Evolutionary conservation across 2,329 filamentous ascomycete genomes (phyloP), one percentile per base, ranked within the genome.

Genomic region (Hirsutella rhossiliensis): DNA sequence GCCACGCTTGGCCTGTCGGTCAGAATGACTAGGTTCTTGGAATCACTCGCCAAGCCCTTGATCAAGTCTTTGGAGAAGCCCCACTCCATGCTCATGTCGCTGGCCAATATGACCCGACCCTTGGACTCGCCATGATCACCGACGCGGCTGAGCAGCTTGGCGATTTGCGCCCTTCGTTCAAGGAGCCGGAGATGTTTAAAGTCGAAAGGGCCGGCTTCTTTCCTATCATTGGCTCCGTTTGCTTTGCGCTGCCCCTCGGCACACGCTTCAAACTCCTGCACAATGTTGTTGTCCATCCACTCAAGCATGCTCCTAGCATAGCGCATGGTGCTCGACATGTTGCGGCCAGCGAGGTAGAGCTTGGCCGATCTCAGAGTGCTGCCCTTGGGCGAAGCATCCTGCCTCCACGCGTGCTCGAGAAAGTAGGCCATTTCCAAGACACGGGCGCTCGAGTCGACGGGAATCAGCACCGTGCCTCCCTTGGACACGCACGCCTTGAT

Each of bases 271-370:
- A 95, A 94, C 55, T 97, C 90, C 44, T 88, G 81, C 37, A 94
- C 84, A 47, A 98, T 94, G 46, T 81, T 83, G 56, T 96, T 89
- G 58, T 97, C 89, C 89, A 98, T 97, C 92, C 92, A 98, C 59
- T 98, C 92, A 29, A 98, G 71, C 86, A 98, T 94, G 61, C 90
- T 96, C 52, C 89, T 77, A 23, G 90, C 86, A 52, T 96, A 87
- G 43, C 87, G 77, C 73, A 97, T 85, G 0, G 89, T 94, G 49
- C 87, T 89, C 46, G 86, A 82, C 50, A 87, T 84, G 48, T 87
- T 94, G 47, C 82, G 82, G 34, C 88, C 89, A 1, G 89, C 90
- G 38, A 98, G 71, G 58, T 88, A 96, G 1, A 96, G 69, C 53
- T 74, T 78, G 0, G 76, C 67, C 1, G 68, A 63, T 44, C 69